Percentiles rank a stretch among this genome's conserved stretches.
Conservation (phyloP, 1,284 basidiomycete genomes). For the Golubevia pallescens region DNA sequence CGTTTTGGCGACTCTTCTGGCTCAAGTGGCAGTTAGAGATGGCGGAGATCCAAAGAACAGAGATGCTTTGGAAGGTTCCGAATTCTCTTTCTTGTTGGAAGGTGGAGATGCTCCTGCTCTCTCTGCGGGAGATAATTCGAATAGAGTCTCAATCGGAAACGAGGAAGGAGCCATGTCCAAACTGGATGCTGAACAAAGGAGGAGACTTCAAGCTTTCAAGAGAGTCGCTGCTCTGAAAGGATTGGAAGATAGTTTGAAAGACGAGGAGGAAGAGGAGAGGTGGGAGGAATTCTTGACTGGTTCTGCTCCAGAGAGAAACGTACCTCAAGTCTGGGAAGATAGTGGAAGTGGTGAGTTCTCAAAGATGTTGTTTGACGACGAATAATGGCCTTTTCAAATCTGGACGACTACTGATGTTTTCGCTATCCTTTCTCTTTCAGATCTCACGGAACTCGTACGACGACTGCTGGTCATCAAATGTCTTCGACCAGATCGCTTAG, state of each 20-base stretch:
- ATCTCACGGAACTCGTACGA: constrained; percentile 32
- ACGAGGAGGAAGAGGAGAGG: constrained; percentile 12
- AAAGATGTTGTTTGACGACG: not conserved
- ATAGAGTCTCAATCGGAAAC: constrained; percentile 3
- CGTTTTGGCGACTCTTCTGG: constrained; percentile 53
- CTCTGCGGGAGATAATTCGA: constrained; percentile 9
- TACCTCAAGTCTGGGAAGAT: constrained; percentile 35
- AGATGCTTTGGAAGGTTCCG: constrained; percentile 45
- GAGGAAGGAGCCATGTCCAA: not conserved
- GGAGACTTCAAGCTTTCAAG: constrained; percentile 32
- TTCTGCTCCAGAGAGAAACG: constrained; percentile 37
- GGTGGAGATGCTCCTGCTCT: constrained; percentile 31
- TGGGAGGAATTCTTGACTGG: constrained; percentile 42
- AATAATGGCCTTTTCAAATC: constrained; percentile 5
- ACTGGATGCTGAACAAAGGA: constrained; percentile 39
- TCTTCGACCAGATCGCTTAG: constrained; percentile 54
- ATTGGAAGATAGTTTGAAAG: constrained; percentile 38
- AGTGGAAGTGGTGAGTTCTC: constrained; percentile 7
- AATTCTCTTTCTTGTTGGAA: constrained; percentile 52
- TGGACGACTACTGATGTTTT: not conserved
- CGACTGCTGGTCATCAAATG: constrained; percentile 51
- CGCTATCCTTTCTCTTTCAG: not conserved
- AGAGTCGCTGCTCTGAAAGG: constrained; percentile 33
- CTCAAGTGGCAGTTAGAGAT: constrained; percentile 53
- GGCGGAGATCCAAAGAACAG: constrained; percentile 22